Evolutionary conservation across 257 asterid genomes (phyloP).

Genomic region (Agastache rugosa): DNA sequence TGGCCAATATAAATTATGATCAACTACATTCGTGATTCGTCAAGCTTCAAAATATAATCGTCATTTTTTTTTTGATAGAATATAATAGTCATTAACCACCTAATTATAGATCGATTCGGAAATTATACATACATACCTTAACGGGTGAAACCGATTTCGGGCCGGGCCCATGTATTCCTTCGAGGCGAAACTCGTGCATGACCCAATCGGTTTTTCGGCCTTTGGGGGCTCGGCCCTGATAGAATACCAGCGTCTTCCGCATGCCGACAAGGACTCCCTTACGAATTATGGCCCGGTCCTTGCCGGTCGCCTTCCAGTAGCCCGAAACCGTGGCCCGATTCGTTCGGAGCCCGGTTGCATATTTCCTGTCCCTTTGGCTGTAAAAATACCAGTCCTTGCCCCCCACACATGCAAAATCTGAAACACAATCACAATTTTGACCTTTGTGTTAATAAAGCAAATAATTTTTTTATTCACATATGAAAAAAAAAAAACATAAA

Average conservation of each 20-base stretch:
- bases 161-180: conserved; percentile 46
- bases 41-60: conserved; percentile 15
- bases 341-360: conserved; percentile 83
- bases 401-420: conserved; percentile 84
- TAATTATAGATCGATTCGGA: neutral
- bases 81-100: conserved; percentile 25
- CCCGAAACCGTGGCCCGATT: conserved; percentile 90
- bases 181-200: conserved; percentile 89
- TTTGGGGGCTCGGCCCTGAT: conserved; percentile 91
- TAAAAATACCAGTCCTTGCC: conserved; percentile 85
- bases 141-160: conserved; percentile 41
- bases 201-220: conserved; percentile 91
- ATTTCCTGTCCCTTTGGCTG: conserved; percentile 82
- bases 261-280: conserved; percentile 73
- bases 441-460: neutral
- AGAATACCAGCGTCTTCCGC: conserved; percentile 90
- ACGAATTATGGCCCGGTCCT: conserved; percentile 61
- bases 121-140: conserved; percentile 50
- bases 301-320: conserved; percentile 97
- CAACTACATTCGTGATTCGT: conserved; percentile 38
- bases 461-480: no score
- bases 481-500: no score
- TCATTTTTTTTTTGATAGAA: no score
- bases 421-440: neutral
- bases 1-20: conserved; percentile 21